Base-by-base conservation (phyloP, 2,329 filamentous ascomycete species). In the Colletotrichum truncatum region DNA sequence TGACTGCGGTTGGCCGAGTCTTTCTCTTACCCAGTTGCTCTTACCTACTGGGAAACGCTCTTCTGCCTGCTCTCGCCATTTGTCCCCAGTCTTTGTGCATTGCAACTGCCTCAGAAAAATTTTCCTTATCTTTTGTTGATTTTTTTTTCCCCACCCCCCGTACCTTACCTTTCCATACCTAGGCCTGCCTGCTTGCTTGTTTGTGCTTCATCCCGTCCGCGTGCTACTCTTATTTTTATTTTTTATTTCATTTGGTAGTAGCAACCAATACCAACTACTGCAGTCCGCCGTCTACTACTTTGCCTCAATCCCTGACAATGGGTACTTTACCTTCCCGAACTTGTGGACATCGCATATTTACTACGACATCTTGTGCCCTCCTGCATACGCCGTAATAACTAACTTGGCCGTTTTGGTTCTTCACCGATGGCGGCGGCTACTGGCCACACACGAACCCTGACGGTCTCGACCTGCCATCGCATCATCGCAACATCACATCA, bases 91-190 rank as follows among this genome's bases (percentile, higher is more conserved):
- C 45, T 64, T 60, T 51, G 32, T 49, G 58, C 58, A 52, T 43
- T 63, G 52, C 43, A 51, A 41, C 57, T 62, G 41, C 41, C 46
- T 57, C 32, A 58, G 59, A 65, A 68, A 68, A 68, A 0, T 67
- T 68, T 68, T 65, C 60, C 64, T 68, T 65, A 67, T 68, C 67
- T 68, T 52, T 67, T 36, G 58, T 38, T 34, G 28, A 46, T 11
- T 39, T 52, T 52, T 57, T 49, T 46, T 45, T 36, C 39, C 10
- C 28, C 16, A 8, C 10, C 48, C 48, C 48, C 48, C 48, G 14
- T 23, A 34, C 30, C 48, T 23, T 52, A 16, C 28, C 48, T 30
- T 51, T 51, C 48, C 32, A 28, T 52, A 36, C 18, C 48, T 36
- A 38, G 48, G 18, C 48, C 14, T 12, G 38, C 28, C 36, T 45